These are phyloP conservation scores for Amauroascus niger DNA, from an alignment of 2,329 filamentous ascomycete genomes.

Conservation along the genomic window DNA sequence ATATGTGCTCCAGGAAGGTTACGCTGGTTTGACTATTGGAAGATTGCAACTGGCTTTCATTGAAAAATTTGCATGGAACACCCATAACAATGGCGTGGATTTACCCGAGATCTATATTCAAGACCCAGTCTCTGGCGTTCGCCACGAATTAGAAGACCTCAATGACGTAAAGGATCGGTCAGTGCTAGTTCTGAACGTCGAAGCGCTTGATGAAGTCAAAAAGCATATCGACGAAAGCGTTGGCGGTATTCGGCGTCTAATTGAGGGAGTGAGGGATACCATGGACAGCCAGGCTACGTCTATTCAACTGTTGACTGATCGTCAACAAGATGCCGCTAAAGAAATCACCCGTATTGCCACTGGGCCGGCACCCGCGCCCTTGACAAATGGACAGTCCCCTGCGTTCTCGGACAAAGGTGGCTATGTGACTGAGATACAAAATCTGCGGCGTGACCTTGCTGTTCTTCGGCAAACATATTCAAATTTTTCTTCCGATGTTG, in stretches of 20 bases:
- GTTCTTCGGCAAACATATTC: slow-evolving; percentile 89
- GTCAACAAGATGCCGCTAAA: slow-evolving; percentile 79
- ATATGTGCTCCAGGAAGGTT: slow-evolving; percentile 76
- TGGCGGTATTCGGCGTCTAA: slow-evolving; percentile 64
- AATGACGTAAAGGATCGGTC: slow-evolving; percentile 88
- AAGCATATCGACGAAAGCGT: slow-evolving; percentile 90
- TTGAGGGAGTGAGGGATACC: slow-evolving; percentile 77
- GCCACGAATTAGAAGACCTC: slow-evolving; percentile 90
- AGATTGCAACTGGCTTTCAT: slow-evolving; percentile 92
- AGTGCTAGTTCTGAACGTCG: slow-evolving; percentile 88
- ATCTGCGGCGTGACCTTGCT: slow-evolving; percentile 75
- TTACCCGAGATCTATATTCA: slow-evolving; percentile 97
- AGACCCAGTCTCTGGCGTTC: slow-evolving; percentile 88
- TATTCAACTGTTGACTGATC: slow-evolving; percentile 77
- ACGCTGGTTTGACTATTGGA: slow-evolving; percentile 73
- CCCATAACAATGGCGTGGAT: slow-evolving; percentile 83
- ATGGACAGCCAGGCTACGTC: slow-evolving; percentile 73
- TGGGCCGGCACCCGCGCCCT: slow-evolving; percentile 35
- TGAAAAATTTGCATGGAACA: slow-evolving; percentile 98
- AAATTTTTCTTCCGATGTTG: slow-evolving; percentile 78
- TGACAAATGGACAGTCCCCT: slow-evolving; percentile 1
- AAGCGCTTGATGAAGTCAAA: slow-evolving; percentile 91
- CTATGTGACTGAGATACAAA: slow-evolving; percentile 70
- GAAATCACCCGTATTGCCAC: slow-evolving; percentile 64
- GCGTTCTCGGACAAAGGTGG: slow-evolving; percentile 38